Evolutionary conservation across 2,329 filamentous ascomycete species (phyloP).

Genomic region (Samsoniella hepiali): DNA sequence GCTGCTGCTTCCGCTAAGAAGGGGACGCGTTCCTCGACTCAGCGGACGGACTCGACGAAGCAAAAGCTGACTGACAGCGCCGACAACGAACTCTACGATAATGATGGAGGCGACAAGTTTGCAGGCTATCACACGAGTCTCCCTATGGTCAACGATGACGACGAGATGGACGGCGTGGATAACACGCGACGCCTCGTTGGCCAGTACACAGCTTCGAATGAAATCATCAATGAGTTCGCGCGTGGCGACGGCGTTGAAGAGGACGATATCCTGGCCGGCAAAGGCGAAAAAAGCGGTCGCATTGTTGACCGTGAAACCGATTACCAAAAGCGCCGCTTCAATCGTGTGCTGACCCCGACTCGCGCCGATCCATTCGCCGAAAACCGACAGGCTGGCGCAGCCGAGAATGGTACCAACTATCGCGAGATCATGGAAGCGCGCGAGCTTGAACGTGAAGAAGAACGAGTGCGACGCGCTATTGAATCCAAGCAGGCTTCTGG

Average conservation of each 20-base stretch:
- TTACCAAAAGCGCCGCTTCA: slow-evolving; percentile 93
- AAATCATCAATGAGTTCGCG: slow-evolving; percentile 92
- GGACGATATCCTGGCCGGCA: slow-evolving; percentile 80
- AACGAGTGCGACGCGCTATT: slow-evolving; percentile 76
- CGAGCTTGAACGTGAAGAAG: slow-evolving; percentile 90
- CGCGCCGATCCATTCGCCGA: slow-evolving; percentile 82
- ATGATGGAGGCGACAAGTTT: slow-evolving; percentile 74
- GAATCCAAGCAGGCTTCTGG: slow-evolving; percentile 61
- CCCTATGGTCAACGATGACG: slow-evolving; percentile 72
- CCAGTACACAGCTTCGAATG: slow-evolving; percentile 90
- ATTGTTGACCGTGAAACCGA: slow-evolving; percentile 94
- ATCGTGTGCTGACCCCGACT: slow-evolving; percentile 81
- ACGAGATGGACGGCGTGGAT: slow-evolving; percentile 72
- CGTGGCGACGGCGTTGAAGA: slow-evolving; percentile 83
- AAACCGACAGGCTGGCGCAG: slow-evolving; percentile 64
- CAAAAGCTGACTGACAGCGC: slow-evolving; percentile 85
- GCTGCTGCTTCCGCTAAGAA: slow-evolving; percentile 74
- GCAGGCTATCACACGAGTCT: slow-evolving; percentile 90
- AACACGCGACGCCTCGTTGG: slow-evolving; percentile 77
- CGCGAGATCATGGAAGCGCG: slow-evolving; percentile 86
- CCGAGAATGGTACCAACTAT: slow-evolving; percentile 75
- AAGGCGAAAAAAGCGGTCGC: slow-evolving; percentile 81
- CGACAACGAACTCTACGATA: slow-evolving; percentile 84
- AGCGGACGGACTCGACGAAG: slow-evolving; percentile 86
- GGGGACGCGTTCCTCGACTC: slow-evolving; percentile 71